These are phyloP conservation scores for Amanita inopinata DNA, from an alignment of 768 basidiomycete genomes.

Conservation along the genomic window DNA sequence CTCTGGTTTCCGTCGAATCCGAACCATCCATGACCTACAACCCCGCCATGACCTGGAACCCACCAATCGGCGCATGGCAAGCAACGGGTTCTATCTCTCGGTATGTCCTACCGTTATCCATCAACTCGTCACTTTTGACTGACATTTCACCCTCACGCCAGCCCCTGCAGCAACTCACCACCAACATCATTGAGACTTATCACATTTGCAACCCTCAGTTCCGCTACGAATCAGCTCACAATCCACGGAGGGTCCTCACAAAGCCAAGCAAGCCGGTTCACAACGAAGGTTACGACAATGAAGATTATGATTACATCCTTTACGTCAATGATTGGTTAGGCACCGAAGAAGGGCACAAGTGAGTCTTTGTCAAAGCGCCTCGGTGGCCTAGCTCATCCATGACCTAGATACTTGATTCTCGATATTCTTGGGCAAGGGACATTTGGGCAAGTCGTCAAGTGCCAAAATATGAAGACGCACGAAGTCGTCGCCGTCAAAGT, in stretches of 20 bases:
- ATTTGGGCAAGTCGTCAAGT: slow-evolving; percentile 99
- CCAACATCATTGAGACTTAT: slow-evolving; percentile 83
- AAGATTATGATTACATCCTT: slow-evolving; percentile 98
- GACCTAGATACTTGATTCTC: slow-evolving; percentile 81
- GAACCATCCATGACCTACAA: slow-evolving; percentile 66
- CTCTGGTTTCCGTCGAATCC: slow-evolving; percentile 71
- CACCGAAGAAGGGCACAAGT: slow-evolving; percentile 92
- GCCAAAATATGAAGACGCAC: slow-evolving; percentile 99
- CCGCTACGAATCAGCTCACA: slow-evolving; percentile 89
- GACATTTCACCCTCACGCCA: no score
- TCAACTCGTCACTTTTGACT: slow-evolving; percentile 4
- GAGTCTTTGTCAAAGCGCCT: slow-evolving; percentile 22
- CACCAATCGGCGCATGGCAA: slow-evolving; percentile 65
- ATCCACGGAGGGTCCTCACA: slow-evolving; percentile 92
- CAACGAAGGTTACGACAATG: slow-evolving; percentile 97
- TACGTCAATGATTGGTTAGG: slow-evolving; percentile 99
- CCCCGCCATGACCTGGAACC: slow-evolving; percentile 61
- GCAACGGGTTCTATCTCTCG: slow-evolving; percentile 68
- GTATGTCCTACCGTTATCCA: slow-evolving; percentile 37
- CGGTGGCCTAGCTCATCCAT: slow-evolving; percentile 9
- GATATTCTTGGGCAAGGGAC: slow-evolving; percentile 98
- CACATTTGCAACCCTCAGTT: slow-evolving; percentile 92
- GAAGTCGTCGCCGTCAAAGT: slow-evolving; percentile 99
- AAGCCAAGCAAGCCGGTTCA: slow-evolving; percentile 94
- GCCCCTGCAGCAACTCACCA: slow-evolving; percentile 67